A percentile compares a stretch with the other conserved stretches of the same genome.
Evolutionary conservation across 1,284 basidiomycete species (phyloP).

Genomic region (Melampsora medusae): DNA sequence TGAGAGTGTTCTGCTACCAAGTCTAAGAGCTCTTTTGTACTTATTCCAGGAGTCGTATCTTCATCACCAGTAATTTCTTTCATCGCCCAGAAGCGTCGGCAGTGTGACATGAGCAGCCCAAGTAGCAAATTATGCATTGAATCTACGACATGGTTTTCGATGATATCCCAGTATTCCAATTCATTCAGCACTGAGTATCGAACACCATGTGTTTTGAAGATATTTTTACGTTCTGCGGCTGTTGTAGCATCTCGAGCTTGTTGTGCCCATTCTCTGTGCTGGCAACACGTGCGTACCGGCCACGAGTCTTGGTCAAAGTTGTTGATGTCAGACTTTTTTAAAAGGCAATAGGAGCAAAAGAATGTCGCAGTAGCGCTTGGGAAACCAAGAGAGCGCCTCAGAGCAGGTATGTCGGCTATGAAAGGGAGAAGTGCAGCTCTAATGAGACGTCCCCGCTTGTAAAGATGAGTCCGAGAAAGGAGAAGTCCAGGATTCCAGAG

Average conservation of each 20-base stretch:
- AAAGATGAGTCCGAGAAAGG: background rate
- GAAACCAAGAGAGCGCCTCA: conserved; percentile 42
- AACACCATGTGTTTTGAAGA: conserved; percentile 1
- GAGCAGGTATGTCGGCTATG: conserved; percentile 45
- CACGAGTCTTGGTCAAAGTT: conserved; percentile 10
- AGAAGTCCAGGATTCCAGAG: conserved; percentile 53
- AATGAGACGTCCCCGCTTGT: background rate
- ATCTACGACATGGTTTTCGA: conserved; percentile 17
- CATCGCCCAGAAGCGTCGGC: conserved; percentile 17
- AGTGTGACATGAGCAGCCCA: conserved; percentile 15
- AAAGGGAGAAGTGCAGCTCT: conserved; percentile 29
- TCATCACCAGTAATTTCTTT: background rate
- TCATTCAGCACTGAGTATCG: conserved; percentile 19
- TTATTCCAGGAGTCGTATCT: conserved; percentile 2
- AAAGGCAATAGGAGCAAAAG: conserved; percentile 42
- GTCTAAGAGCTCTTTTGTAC: background rate
- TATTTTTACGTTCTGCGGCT: background rate
- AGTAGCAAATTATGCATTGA: conserved; percentile 32
- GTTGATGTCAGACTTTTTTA: conserved; percentile 9
- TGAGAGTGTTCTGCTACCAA: conserved; percentile 6
- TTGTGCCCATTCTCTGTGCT: conserved; percentile 5
- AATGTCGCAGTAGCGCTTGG: conserved; percentile 9
- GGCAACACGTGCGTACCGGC: background rate
- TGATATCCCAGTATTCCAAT: background rate
- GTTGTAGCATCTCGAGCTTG: conserved; percentile 5